phyloP scores from a whole-genome alignment of 345 rosid genomes.

The Salix udensis region DNA sequence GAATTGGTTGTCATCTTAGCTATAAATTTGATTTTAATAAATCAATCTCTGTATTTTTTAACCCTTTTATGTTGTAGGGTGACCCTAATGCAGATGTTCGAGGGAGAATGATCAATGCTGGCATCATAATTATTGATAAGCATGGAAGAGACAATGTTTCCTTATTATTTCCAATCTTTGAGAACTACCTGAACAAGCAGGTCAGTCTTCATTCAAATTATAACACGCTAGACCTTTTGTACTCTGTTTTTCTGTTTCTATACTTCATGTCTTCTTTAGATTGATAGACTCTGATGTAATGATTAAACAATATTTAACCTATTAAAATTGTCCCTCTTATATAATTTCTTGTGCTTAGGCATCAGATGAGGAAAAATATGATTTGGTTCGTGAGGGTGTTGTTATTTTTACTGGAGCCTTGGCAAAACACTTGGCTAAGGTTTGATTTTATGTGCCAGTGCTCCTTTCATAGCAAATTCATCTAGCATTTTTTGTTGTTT shows the following conservation, averaged over 20 bases:
- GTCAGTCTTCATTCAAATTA: constrained; percentile 32
- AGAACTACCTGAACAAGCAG: constrained; percentile 90
- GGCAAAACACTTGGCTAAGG: constrained; percentile 88
- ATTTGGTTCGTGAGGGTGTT: constrained; percentile 96
- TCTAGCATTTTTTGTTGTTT: not conserved
- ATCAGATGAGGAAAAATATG: constrained; percentile 86
- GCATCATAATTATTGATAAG: constrained; percentile 85
- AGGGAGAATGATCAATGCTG: constrained; percentile 97
- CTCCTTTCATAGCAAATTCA: constrained; percentile 9
- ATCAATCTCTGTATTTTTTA: not conserved
- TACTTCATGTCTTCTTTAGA: not conserved
- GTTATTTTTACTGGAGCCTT: constrained; percentile 95
- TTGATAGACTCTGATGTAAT: not conserved
- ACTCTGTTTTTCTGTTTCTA: constrained; percentile 2
- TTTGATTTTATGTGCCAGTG: constrained; percentile 21
- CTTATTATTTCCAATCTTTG: constrained; percentile 88
- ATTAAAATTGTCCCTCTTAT: not conserved
- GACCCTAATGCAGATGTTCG: constrained; percentile 97
- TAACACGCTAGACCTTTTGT: constrained; percentile 4
- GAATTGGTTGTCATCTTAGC: not conserved
- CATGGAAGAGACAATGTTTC: constrained; percentile 90
- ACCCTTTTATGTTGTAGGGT: constrained; percentile 53
- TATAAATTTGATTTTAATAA: not conserved
- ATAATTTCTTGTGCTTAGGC: constrained; percentile 42
- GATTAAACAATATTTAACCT: not conserved